Evolutionary conservation across 306 rosid species (phyloP).

Genomic region (Sicyos edulis): DNA sequence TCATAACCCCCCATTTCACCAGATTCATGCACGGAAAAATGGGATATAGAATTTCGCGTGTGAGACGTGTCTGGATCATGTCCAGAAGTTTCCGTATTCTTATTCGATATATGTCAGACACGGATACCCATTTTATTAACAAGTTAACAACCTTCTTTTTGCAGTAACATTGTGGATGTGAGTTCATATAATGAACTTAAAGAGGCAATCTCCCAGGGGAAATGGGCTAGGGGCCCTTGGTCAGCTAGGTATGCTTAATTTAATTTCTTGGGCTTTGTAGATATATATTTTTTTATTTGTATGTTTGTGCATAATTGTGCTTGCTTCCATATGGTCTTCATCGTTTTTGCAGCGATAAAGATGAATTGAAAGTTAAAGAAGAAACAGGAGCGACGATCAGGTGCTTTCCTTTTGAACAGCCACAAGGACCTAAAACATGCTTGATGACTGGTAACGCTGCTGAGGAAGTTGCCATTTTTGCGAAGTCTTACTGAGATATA

Average conservation of each 20-base stretch:
- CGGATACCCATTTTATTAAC: too few relatives aligned
- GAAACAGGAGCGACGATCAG: constrained; percentile 96
- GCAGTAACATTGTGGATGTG: constrained; percentile 83
- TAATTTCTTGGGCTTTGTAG: background rate
- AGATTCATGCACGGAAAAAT: too few relatives aligned
- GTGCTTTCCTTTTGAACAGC: constrained; percentile 89
- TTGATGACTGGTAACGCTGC: constrained; percentile 74
- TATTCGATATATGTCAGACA: too few relatives aligned
- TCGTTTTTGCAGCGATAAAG: constrained; percentile 52
- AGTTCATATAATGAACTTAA: constrained; percentile 83
- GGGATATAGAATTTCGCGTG: too few relatives aligned
- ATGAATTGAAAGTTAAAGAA: constrained; percentile 82
- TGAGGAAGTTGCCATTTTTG: constrained; percentile 85
- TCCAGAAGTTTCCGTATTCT: too few relatives aligned
- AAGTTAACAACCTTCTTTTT: too few relatives aligned
- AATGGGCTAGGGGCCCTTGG: constrained; percentile 99
- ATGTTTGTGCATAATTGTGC: background rate
- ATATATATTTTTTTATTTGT: background rate
- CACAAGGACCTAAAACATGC: constrained; percentile 45
- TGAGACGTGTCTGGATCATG: too few relatives aligned
- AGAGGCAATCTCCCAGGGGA: constrained; percentile 68
- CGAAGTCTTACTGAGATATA: constrained; percentile 59
- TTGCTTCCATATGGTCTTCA: background rate
- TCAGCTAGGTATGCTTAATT: constrained; percentile 68
- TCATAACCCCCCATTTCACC: background rate